phyloP scores from a whole-genome alignment of 1,139 yeast species.

The Taphrina sp. region DNA sequence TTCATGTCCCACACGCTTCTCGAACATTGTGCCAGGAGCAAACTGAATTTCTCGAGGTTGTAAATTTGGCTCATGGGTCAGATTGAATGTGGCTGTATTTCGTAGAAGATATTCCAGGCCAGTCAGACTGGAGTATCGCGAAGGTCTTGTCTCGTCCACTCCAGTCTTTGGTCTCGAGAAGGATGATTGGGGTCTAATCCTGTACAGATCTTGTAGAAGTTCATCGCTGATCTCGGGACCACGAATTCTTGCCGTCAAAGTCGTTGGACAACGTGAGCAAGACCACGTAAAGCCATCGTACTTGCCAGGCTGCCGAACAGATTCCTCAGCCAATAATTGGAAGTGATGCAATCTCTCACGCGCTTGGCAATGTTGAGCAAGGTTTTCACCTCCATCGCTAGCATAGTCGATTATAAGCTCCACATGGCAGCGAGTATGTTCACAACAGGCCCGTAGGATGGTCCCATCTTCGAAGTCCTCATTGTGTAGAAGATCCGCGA shows the following conservation, averaged over 20 bases:
- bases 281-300: conserved; percentile 10
- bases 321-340: conserved; percentile 10
- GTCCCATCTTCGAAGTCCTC: conserved; percentile 6
- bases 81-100: conserved; percentile 13
- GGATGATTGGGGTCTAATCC: conserved; percentile 16
- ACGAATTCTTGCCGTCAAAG: background rate
- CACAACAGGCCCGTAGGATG: conserved; percentile 21
- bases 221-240: conserved; percentile 1
- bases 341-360: conserved; percentile 21
- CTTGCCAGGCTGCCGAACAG: background rate
- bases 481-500: conserved; percentile 14
- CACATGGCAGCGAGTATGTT: conserved; percentile 20
- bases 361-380: conserved; percentile 12
- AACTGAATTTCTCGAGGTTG: conserved; percentile 5
- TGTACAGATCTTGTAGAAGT: conserved; percentile 2
- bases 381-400: background rate
- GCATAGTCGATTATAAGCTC: conserved; percentile 18
- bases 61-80: background rate
- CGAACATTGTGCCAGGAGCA: conserved; percentile 8
- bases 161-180: conserved; percentile 2
- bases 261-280: conserved; percentile 24
- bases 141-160: conserved; percentile 7
- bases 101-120: conserved; percentile 25
- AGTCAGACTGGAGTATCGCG: conserved; percentile 16
- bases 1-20: conserved; percentile 24